Base-by-base conservation (phyloP, 495 filamentous ascomycete species). In the Ramalina peruviana region DNA sequence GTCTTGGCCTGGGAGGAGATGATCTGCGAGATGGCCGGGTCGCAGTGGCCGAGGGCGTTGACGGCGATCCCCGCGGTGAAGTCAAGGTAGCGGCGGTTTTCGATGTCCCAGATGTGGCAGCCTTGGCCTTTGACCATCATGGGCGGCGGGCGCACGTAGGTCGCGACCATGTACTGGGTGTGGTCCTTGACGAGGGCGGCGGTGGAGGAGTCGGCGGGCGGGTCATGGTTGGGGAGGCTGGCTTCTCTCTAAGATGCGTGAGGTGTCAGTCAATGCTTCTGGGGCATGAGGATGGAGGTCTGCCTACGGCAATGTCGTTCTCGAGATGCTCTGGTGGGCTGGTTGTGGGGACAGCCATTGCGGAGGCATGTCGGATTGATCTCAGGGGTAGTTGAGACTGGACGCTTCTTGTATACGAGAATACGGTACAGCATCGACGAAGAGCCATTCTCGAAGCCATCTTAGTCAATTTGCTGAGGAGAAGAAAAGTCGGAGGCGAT, bases 21-120 rank as follows among this genome's bases (percentile, higher is more conserved):
- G 21, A 95, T 70, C 52, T 78, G 67, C 12, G 78, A 60, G 50
- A 90, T 72, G 57, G 79, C 80, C 6, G 80, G 73, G 53, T 97
- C 83, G 58, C 81, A 83, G 61, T 98, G 92, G 17, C 92, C 92
- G 20, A 98, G 75, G 17, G 83, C 79, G 68, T 87, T 96, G 51
- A 98, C 92, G 3, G 93, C 93, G 60, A 98, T 98, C 27, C 92
- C 92, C 7, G 89, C 85, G 1, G 89, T 97, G 52, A 97, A 83
- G 67, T 98, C 92, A 23, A 98, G 72, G 61, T 95, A 98, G 55
- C 78, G 79, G 43, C 86, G 71, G 61, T 90, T 84, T 67, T 94
- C 88, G 45, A 92, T 65, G 64, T 98, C 92, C 79, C 79, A 95
- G 43, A 98, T 62, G 60, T 88, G 88, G 47, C 79, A 87, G 1